Evolutionary conservation across 805 yeast genomes (phyloP), one percentile per base, ranked within the genome.

Genomic region (Pichia nakasei): DNA sequence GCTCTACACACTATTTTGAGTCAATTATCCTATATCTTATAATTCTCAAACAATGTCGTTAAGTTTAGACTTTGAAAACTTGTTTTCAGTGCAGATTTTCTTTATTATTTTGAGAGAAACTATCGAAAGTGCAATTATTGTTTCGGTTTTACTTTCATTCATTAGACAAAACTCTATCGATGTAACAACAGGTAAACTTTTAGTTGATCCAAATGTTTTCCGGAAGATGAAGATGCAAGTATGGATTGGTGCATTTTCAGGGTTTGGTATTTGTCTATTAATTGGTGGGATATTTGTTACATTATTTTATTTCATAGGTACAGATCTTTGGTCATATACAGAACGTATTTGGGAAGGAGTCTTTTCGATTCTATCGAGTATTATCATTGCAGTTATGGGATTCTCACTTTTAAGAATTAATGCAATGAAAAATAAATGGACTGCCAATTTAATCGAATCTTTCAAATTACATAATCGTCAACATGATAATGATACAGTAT

Each of bases 311-410:
- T 58, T 79, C 37, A 65, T 89, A 26, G 96, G 96, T 15, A 77
- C 80, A 22, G 94, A 88, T 63, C 65, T 85, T 43, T 88, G 96
- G 96, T 76, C 89, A 9, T 66, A 78, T 47, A 82, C 96, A 35
- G 97, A 88, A 59, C 78, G 93, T 54, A 70, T 85, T 42, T 88
- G 95, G 85, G 97, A 88, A 59, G 95, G 95, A 8, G 64, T 80
- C 1, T 78, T 88, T 57, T 82, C 91, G 52, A 69, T 89, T 13
- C 60, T 87, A 26, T 87, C 95, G 3, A 76, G 93, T 18, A 55
- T 82, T 2, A 77, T 88, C 46, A 88, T 88, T 47, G 84, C 95
- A 1, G 65, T 80, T 8, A 87, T 88, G 96, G 96, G 96, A 0
- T 56, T 86, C 29, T 83, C 91, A 43, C 76, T 88, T 58, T 68